phyloP scores from a whole-genome alignment of 2,329 filamentous ascomycete species.

The Alternaria triticina region DNA sequence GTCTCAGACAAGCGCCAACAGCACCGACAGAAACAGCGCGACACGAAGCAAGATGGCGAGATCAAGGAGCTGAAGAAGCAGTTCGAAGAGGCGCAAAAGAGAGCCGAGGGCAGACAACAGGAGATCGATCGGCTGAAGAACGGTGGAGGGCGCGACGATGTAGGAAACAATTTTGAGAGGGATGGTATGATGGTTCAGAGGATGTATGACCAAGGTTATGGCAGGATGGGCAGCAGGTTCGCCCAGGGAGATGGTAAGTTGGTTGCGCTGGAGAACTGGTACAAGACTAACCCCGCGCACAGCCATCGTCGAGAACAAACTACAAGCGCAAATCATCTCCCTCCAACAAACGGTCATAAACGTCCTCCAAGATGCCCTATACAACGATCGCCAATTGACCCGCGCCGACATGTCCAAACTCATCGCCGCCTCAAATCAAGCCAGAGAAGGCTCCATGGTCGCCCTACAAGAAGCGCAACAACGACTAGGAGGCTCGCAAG shows the following conservation, averaged over 20 bases:
- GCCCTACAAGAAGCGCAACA: conserved; percentile 46
- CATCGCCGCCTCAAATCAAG: conserved; percentile 49
- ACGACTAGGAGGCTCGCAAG: conserved; percentile 30
- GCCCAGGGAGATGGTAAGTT: conserved; percentile 49
- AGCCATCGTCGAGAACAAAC: conserved; percentile 52
- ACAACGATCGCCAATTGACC: conserved; percentile 48
- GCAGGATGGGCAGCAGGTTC: conserved; percentile 45
- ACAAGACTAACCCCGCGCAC: conserved; percentile 1
- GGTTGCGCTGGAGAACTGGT: not conserved
- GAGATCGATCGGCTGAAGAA: conserved; percentile 30
- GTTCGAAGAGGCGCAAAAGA: conserved; percentile 39
- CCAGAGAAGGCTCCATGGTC: conserved; percentile 50
- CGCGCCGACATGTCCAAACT: conserved; percentile 50
- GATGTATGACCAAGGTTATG: conserved; percentile 48
- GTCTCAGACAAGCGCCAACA: conserved; percentile 46
- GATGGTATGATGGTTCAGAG: conserved; percentile 45
- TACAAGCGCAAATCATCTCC: conserved; percentile 52
- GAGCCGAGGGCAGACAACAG: conserved; percentile 30
- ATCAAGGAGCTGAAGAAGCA: conserved; percentile 42
- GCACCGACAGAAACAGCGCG: conserved; percentile 48
- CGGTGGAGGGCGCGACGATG: conserved; percentile 34
- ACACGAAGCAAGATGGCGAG: conserved; percentile 41
- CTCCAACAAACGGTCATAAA: conserved; percentile 54
- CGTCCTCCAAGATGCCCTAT: conserved; percentile 53
- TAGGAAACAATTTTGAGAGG: conserved; percentile 40